Evolutionary conservation across 164 flowering plant species (phyloP), one percentile per base, ranked within the genome.

Genomic region (Tinospora cordifolia): DNA sequence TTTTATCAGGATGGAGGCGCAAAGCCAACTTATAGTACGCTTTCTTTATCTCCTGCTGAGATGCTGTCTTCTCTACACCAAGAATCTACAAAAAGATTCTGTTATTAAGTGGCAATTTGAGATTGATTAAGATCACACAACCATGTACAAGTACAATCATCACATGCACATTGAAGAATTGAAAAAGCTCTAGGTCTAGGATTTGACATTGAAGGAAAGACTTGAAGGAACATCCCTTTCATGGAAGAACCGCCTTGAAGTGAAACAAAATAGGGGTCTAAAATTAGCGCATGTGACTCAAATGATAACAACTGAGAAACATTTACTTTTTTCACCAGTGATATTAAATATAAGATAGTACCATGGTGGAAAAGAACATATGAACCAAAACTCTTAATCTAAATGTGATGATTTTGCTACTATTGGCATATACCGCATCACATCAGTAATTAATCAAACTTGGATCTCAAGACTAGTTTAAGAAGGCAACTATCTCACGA

Each of bases 1-100:
- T 95, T 78, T 95, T 95, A 80, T 95, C 99, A 69, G 99, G 99
- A 83, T 94, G 98, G 40, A 94, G 87, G 24, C 89, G 84, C 82
- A 94, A 77, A 36, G 99, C 99, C 86, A 94, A 79, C 80, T 87
- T 94, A 73, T 95, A 71, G 75, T 95, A 95, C 47, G 99, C 96
- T 72, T 88, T 95, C 85, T 87, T 93, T 68, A 95, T 90, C 75
- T 92, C 99, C 76, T 86, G 94, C 65, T 88, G 96, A 63, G 96
- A 79, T 67, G 98, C 92, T 39, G 87, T 80, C 71, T 75, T 83
- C 66, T 91, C 98, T 66, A 92, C 93, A 27, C 96, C 98, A 73
- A 95, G 88, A 79, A 95, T 79, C 99, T 95, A 69, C 70, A 79
- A 74, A 64, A 14, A 27, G 47, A 72, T 57, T 17, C 15, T 46